phyloP scores from a whole-genome alignment of 139 green algal genomes.

The Monoraphidium neglectum region DNA sequence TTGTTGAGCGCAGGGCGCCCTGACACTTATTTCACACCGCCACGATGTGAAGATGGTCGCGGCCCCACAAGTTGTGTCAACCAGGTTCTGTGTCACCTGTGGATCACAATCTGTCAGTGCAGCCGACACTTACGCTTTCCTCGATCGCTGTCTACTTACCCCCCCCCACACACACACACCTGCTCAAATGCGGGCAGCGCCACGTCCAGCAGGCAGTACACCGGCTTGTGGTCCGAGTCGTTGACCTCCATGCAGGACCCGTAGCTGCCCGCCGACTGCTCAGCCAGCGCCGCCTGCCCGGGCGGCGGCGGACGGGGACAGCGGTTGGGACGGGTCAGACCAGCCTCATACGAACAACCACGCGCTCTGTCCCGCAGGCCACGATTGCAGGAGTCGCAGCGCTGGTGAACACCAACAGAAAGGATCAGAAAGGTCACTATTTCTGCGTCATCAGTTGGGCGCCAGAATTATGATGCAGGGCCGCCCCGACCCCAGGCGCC shows the following conservation, averaged over 20 bases:
- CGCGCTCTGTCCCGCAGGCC: too few species aligned
- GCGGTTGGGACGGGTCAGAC: too few species aligned
- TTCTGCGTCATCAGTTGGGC: neutral
- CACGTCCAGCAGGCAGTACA: slow-evolving; percentile 62
- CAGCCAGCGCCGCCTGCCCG: neutral
- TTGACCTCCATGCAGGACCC: slow-evolving; percentile 67
- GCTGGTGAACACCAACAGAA: neutral
- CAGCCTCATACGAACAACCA: too few species aligned
- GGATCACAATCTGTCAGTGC: too few species aligned
- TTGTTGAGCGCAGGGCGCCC: too few species aligned
- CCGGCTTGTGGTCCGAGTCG: slow-evolving; percentile 95
- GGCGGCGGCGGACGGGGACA: neutral
- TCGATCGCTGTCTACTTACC: too few species aligned
- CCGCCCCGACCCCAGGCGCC: neutral
- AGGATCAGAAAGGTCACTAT: neutral
- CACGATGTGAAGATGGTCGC: too few species aligned
- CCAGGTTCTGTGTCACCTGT: too few species aligned
- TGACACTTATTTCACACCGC: too few species aligned
- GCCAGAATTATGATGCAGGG: neutral
- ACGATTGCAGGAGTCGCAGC: neutral
- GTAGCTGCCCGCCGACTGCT: slow-evolving; percentile 41
- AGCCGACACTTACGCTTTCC: too few species aligned
- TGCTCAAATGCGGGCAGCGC: slow-evolving; percentile 55
- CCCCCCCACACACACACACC: too few species aligned
- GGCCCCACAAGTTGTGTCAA: too few species aligned